phyloP scores from a whole-genome alignment of 768 basidiomycete genomes.

The Agrocybe praecox region DNA sequence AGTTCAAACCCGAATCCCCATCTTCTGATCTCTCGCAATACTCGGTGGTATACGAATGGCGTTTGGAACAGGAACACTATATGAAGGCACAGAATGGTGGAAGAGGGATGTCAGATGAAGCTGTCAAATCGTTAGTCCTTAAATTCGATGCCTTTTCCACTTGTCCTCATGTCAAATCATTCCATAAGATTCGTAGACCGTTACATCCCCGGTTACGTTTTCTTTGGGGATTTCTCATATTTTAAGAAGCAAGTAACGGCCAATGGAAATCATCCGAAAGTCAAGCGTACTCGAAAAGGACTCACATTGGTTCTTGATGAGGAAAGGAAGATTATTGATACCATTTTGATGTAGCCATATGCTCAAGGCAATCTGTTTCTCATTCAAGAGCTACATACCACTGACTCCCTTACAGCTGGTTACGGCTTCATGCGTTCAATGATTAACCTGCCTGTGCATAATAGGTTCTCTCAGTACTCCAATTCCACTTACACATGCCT shows the following conservation, averaged over 20 bases:
- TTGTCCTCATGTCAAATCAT: neutral
- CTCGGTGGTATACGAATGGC: slow-evolving; percentile 81
- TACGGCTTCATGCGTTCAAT: no score
- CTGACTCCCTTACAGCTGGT: neutral
- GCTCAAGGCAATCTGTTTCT: neutral
- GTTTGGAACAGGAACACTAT: slow-evolving; percentile 84
- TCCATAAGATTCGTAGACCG: slow-evolving; percentile 78
- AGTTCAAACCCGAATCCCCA: slow-evolving; percentile 34
- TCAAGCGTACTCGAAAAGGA: slow-evolving; percentile 39
- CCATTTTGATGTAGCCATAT: slow-evolving; percentile 38
- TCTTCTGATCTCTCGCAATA: slow-evolving; percentile 31
- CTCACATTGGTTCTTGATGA: slow-evolving; percentile 58
- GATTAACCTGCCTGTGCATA: no score
- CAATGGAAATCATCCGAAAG: slow-evolving; percentile 13
- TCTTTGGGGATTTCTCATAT: slow-evolving; percentile 61
- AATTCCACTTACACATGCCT: no score
- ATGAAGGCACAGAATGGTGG: slow-evolving; percentile 90
- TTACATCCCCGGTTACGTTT: slow-evolving; percentile 93
- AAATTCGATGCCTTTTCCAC: slow-evolving; percentile 6
- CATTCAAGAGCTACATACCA: neutral
- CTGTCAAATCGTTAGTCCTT: slow-evolving; percentile 62
- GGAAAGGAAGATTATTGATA: slow-evolving; percentile 46
- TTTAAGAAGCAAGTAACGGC: neutral
- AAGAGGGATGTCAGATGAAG: slow-evolving; percentile 82
- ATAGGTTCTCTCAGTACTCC: no score